These are phyloP conservation scores for Scedosporium minutisporum DNA, from an alignment of 2,329 filamentous ascomycete genomes.

Conservation along the genomic window DNA sequence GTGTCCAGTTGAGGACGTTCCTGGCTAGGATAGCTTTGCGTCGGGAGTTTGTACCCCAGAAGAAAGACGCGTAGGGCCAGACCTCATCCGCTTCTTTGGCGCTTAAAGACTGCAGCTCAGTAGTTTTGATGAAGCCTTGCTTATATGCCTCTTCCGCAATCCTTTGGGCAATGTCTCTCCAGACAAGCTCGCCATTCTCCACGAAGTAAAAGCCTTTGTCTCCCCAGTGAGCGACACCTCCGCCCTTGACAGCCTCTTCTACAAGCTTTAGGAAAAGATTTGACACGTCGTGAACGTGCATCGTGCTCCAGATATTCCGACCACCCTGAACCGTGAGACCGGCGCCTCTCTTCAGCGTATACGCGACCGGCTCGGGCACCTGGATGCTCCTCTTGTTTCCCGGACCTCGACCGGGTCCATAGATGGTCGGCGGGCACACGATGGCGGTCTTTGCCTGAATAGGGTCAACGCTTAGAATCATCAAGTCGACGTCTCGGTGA, in stretches of 20 bases:
- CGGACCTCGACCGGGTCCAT: conserved; percentile 38
- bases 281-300: conserved; percentile 39
- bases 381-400: conserved; percentile 41
- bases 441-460: conserved; percentile 32
- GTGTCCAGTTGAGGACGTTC: conserved; percentile 37
- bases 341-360: conserved; percentile 31
- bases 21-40: conserved; percentile 30
- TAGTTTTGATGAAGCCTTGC: conserved; percentile 31
- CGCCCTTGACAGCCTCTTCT: conserved; percentile 44
- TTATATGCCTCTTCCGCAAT: conserved; percentile 45
- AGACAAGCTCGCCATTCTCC: conserved; percentile 52
- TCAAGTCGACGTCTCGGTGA: conserved; percentile 61
- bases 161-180: conserved; percentile 48
- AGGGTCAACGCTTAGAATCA: conserved; percentile 39
- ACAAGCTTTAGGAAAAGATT: conserved; percentile 33
- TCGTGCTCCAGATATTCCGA: conserved; percentile 41
- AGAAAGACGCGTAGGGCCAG: conserved; percentile 14
- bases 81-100: conserved; percentile 7
- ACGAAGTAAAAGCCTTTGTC: conserved; percentile 56
- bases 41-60: conserved; percentile 33
- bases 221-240: conserved; percentile 36
- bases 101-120: too few species aligned
- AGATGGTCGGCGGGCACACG: conserved; percentile 40
- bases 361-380: conserved; percentile 31
- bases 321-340: conserved; percentile 34